phyloP scores from a whole-genome alignment of 1,284 basidiomycete species.

The Fomitopsis pinicola region DNA sequence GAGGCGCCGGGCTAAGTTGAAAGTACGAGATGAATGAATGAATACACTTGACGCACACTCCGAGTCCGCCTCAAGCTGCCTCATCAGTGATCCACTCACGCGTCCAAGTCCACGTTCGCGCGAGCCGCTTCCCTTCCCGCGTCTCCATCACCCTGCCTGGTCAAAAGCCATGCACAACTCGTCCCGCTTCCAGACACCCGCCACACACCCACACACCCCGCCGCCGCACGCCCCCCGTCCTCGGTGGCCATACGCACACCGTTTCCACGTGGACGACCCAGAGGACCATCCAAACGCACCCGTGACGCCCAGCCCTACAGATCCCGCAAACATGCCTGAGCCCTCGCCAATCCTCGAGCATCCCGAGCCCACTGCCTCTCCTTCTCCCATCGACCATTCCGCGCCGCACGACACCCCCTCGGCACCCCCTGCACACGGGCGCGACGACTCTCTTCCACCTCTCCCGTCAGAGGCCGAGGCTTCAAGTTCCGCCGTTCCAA shows the following conservation, averaged over 20 bases:
- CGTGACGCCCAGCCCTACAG: background rate
- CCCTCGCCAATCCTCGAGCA: background rate
- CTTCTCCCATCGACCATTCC: background rate
- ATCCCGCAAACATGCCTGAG: background rate
- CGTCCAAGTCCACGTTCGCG: background rate
- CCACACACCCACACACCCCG: background rate
- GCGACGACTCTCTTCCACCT: background rate
- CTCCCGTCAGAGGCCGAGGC: background rate
- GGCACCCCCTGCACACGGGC: background rate
- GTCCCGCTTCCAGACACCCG: background rate
- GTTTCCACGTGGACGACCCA: background rate
- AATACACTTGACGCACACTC: background rate
- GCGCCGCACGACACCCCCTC: background rate
- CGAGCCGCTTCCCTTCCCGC: background rate
- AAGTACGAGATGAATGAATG: background rate
- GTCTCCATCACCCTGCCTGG: background rate
- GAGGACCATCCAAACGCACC: background rate
- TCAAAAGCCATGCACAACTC: background rate
- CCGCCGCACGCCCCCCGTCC: background rate
- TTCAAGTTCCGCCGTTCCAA: background rate
- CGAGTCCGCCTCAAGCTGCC: background rate
- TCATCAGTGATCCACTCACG: background rate
- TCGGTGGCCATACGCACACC: background rate
- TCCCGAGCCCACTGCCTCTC: background rate
- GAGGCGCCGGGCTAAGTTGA: background rate